Percentiles rank a stretch among this genome's conserved stretches.
phyloP scores from a whole-genome alignment of 1,284 basidiomycete genomes.

The Laetiporus sulphureus region DNA sequence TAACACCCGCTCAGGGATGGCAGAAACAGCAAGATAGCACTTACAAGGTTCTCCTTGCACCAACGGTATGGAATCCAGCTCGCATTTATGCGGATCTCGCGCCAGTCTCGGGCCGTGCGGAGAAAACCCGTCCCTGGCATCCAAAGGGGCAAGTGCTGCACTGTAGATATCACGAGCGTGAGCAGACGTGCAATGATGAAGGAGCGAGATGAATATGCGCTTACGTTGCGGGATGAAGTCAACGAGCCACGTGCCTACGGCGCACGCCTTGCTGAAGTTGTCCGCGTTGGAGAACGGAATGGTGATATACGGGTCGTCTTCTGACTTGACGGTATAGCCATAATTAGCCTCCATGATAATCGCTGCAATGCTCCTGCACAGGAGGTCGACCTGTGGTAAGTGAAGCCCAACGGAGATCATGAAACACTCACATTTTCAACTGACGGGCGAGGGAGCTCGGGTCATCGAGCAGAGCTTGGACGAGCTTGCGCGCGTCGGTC shows the following conservation, averaged over 20 bases:
- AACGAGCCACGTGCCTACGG: constrained; percentile 23
- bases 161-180: constrained; percentile 8
- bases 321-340: constrained; percentile 19
- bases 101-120: constrained; percentile 16
- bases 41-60: constrained; percentile 19
- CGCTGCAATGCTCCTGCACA: constrained; percentile 10
- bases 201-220: constrained; percentile 1
- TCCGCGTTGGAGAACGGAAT: constrained; percentile 20
- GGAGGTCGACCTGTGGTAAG: background rate
- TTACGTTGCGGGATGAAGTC: constrained; percentile 25
- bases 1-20: background rate
- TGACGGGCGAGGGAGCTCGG: background rate
- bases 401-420: background rate
- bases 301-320: constrained; percentile 20
- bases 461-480: background rate
- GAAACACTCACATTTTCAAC: background rate
- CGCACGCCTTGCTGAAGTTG: constrained; percentile 18
- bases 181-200: background rate
- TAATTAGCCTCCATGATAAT: constrained; percentile 25
- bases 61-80: constrained; percentile 19
- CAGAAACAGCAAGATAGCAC: constrained; percentile 9
- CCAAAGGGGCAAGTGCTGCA: constrained; percentile 24
- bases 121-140: constrained; percentile 23
- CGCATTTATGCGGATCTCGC: constrained; percentile 13
- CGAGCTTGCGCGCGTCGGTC: background rate